Percentiles rank a stretch among this genome's conserved stretches.
phyloP scores from a whole-genome alignment of 164 flowering plant genomes.

The Nymphaea colorata region DNA sequence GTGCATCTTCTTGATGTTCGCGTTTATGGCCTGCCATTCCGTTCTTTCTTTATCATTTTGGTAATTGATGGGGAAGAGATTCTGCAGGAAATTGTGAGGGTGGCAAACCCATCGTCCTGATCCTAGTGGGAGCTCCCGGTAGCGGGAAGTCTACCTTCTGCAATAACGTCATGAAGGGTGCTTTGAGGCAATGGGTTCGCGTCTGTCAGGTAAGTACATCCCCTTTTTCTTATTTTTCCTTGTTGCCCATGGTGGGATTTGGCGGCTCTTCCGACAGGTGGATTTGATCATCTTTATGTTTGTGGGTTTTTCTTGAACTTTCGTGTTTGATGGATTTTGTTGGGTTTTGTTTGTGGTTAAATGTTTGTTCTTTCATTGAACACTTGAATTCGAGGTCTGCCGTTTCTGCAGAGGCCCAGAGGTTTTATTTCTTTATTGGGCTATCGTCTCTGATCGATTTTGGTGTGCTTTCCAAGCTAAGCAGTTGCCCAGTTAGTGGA shows the following conservation, averaged over 20 bases:
- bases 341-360: not conserved
- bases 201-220: constrained; percentile 56
- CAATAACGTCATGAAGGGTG: constrained; percentile 38
- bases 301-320: not conserved
- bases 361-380: not conserved
- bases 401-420: too few species aligned
- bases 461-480: too few species aligned
- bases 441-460: too few species aligned
- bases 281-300: not conserved
- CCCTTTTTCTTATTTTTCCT: constrained; percentile 6
- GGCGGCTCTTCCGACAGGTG: not conserved
- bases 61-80: constrained; percentile 2
- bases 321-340: not conserved
- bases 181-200: constrained; percentile 64
- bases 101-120: constrained; percentile 30
- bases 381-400: not conserved
- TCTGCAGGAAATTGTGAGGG: constrained; percentile 11
- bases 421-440: too few species aligned
- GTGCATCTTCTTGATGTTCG: not conserved
- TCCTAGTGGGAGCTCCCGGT: constrained; percentile 80
- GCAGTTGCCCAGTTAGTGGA: too few species aligned
- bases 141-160: constrained; percentile 92
- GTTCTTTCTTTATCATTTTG: not conserved
- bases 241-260: not conserved
- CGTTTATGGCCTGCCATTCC: not conserved